Evolutionary conservation across 2,329 filamentous ascomycete species (phyloP).

Genomic region (Thielaviopsis populi): DNA sequence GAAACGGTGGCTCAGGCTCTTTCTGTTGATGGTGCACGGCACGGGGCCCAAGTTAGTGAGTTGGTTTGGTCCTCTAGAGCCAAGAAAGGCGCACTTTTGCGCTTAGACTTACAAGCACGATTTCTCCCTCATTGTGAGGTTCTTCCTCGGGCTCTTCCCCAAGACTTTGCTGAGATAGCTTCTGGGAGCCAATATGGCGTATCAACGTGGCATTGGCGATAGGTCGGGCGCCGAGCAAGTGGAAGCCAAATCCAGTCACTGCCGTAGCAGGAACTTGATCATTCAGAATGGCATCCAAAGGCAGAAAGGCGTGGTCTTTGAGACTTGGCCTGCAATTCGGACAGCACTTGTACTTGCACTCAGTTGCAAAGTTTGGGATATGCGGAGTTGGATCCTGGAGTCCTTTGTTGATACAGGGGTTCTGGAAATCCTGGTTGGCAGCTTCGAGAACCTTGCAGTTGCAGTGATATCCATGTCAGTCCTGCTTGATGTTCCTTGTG

Average conservation of each 20-base stretch:
- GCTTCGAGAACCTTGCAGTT: conserved; percentile 19
- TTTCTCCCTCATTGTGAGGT: not conserved
- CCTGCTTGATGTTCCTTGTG: conserved; percentile 20
- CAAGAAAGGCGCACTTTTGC: not conserved
- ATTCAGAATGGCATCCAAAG: conserved; percentile 34
- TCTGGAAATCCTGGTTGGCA: conserved; percentile 17
- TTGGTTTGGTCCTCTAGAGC: not conserved
- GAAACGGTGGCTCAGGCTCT: conserved; percentile 6
- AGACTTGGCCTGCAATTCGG: conserved; percentile 32
- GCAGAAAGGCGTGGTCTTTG: conserved; percentile 32
- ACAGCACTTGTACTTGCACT: conserved; percentile 24
- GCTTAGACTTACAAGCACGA: not conserved
- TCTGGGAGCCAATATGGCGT: not conserved
- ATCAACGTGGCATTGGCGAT: conserved; percentile 26
- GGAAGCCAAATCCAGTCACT: conserved; percentile 39
- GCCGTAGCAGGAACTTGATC: conserved; percentile 36
- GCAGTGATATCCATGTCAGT: conserved; percentile 18
- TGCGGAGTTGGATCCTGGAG: conserved; percentile 19
- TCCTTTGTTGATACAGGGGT: conserved; percentile 17
- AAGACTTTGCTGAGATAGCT: not conserved
- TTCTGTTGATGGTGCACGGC: not conserved
- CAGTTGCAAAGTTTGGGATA: conserved; percentile 17
- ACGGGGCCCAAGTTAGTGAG: not conserved
- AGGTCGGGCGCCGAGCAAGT: conserved; percentile 30
- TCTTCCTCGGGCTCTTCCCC: not conserved